Percentiles rank a stretch among this genome's conserved stretches.
phyloP scores from a whole-genome alignment of 805 yeast species.

The Metschnikowia cubensis region DNA sequence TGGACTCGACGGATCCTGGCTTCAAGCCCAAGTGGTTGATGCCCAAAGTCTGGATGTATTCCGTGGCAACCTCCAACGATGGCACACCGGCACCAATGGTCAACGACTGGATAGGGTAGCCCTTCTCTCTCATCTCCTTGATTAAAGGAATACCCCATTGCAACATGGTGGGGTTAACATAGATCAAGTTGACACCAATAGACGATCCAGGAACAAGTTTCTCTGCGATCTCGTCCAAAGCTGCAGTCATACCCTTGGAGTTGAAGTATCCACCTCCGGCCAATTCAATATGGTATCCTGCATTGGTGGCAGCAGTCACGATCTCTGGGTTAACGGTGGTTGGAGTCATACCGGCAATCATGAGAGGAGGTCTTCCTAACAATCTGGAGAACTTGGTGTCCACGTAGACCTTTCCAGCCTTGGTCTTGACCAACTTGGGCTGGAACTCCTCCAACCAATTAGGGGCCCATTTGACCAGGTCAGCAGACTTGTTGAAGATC shows the following conservation, averaged over 20 bases:
- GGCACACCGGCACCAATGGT: conserved; percentile 99
- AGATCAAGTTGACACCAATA: conserved; percentile 85
- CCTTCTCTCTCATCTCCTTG: conserved; percentile 80
- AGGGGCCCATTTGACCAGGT: conserved; percentile 72
- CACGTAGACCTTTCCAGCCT: conserved; percentile 67
- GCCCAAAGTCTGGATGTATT: conserved; percentile 89
- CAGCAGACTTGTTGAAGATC: conserved; percentile 66
- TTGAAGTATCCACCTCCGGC: conserved; percentile 99
- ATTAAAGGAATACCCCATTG: conserved; percentile 99
- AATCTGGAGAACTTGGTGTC: conserved; percentile 92
- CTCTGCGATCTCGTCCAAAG: conserved; percentile 68
- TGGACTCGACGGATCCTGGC: conserved; percentile 96
- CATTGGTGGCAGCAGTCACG: conserved; percentile 88
- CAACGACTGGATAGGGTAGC: conserved; percentile 93
- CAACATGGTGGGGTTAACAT: conserved; percentile 95
- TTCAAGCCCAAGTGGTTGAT: conserved; percentile 92
- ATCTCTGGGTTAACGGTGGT: conserved; percentile 93
- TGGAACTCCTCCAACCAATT: conserved; percentile 88
- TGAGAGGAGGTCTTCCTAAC: conserved; percentile 90
- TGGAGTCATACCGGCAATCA: conserved; percentile 99
- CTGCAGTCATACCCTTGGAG: conserved; percentile 65
- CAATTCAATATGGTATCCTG: conserved; percentile 95
- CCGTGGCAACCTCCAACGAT: conserved; percentile 93
- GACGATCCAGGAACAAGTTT: conserved; percentile 79
- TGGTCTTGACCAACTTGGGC: conserved; percentile 78